Percentiles rank a stretch among this genome's conserved stretches.
Conservation (phyloP, 768 basidiomycete genomes). For the Mycena vulgaris region DNA sequence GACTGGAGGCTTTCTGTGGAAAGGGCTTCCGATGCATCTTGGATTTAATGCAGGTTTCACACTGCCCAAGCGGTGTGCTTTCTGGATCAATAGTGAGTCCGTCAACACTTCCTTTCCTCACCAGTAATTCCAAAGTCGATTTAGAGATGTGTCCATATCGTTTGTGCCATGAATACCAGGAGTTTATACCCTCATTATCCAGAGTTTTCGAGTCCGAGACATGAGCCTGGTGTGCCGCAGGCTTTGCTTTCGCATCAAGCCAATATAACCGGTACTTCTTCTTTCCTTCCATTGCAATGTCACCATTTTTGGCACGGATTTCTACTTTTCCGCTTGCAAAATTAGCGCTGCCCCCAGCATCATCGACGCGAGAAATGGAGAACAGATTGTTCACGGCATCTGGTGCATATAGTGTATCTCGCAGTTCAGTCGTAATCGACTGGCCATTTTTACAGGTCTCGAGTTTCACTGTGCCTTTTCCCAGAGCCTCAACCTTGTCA, state of each 20-base stretch:
- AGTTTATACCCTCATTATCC: neutral
- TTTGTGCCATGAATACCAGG: conserved; percentile 4
- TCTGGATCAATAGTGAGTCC: conserved; percentile 9
- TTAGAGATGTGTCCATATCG: neutral
- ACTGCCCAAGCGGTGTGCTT: neutral
- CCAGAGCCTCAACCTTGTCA: neutral
- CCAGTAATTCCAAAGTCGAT: conserved; percentile 2
- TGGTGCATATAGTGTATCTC: neutral
- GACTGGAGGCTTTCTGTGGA: neutral
- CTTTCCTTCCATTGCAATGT: neutral
- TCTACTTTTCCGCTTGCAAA: neutral
- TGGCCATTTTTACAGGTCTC: neutral
- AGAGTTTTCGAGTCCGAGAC: neutral
- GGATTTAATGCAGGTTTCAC: conserved; percentile 5
- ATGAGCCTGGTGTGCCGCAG: neutral
- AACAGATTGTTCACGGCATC: conserved; percentile 2
- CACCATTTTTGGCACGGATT: neutral
- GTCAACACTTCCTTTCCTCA: neutral
- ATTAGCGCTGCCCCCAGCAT: neutral
- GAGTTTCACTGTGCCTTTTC: conserved; percentile 1
- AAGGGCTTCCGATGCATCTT: conserved; percentile 20
- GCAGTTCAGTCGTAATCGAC: neutral
- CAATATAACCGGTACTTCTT: conserved; percentile 3
- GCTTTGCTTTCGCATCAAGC: too few species aligned
- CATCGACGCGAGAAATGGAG: conserved; percentile 3